Evolutionary conservation across 2,329 filamentous ascomycete species (phyloP).

Genomic region (Talaromyces sp.): DNA sequence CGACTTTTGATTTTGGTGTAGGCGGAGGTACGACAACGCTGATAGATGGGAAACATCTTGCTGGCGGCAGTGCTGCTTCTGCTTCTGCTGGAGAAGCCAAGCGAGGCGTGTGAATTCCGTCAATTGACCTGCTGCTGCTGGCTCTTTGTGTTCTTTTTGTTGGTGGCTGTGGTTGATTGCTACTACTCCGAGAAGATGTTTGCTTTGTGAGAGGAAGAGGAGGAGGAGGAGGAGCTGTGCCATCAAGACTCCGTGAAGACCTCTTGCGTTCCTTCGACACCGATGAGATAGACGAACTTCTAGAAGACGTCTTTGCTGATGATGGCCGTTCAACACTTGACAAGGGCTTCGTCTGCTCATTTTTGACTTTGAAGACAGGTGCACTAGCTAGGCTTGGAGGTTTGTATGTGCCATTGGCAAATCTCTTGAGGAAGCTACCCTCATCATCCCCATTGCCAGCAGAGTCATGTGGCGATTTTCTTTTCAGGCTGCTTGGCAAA

Average conservation of each 20-base stretch:
- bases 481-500: slow-evolving; percentile 3
- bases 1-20: not conserved
- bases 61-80: no score
- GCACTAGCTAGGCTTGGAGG: not conserved
- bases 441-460: not conserved
- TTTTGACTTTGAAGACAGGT: not conserved
- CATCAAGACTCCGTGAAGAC: not conserved
- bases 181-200: not conserved
- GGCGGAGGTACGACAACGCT: not conserved
- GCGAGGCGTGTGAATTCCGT: not conserved
- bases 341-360: not conserved
- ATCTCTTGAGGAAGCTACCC: not conserved
- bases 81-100: not conserved
- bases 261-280: not conserved
- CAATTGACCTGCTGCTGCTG: not conserved
- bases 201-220: not conserved
- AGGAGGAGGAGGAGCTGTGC: not conserved
- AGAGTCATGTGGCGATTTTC: slow-evolving; percentile 1
- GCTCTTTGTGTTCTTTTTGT: not conserved
- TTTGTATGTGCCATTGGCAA: not conserved
- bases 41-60: not conserved
- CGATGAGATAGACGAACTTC: not conserved
- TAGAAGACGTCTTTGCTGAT: not conserved
- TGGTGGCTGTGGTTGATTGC: no score
- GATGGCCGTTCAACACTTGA: not conserved